Base-by-base conservation (phyloP, 768 basidiomycete genomes). In the Boletus eberwhitei region DNA sequence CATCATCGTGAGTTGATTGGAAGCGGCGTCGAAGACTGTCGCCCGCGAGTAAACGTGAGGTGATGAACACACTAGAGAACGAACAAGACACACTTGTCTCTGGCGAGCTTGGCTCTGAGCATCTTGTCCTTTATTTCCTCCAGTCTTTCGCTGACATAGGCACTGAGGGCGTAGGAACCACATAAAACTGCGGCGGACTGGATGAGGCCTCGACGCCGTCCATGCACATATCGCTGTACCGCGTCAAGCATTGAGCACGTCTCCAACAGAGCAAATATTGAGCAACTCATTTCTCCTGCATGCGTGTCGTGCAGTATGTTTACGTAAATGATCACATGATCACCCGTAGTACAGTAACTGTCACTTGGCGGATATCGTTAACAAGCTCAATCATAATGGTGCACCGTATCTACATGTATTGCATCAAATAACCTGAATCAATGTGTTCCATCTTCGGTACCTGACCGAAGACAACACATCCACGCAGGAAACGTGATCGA, bases 1-100 rank as follows among this genome's bases (percentile, higher is more conserved):
- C 77, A 63, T 93, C 87, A 54, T 90, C 83, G 59, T 88, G 86
- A 24, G 85, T 90, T 58, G 88, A 84, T 34, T 79, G 75, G 68
- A 92, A 95, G 35, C 93, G 77, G 43, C 83, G 76, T 48, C 82
- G 79, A 26, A 94, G 72, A 60, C 91, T 93, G 49, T 26, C 38
- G 17, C 17, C 29, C 43, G 22, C 11, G 16, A 45, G 45, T 8
- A 32, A 58, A 37, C 4, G 32, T 58, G 36, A 53, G 64, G 35
- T 14, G 22, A 48, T 38, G 34, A 40, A 19, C 31, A 22, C 7
- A 21, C 14, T 34, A 29, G 24, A 48, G 22, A 44, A 39, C 29
- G 37, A 48, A 51, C 31, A 43, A 44, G 48, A 54, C 61, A 51
- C 36, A 78, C 89, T 56, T 67, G 47, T 93, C 87, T 53, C 79